Percentiles rank a stretch among this genome's conserved stretches.
These are phyloP conservation scores for Lentinula raphanica DNA, from an alignment of 768 basidiomycete species.

Conservation along the genomic window DNA sequence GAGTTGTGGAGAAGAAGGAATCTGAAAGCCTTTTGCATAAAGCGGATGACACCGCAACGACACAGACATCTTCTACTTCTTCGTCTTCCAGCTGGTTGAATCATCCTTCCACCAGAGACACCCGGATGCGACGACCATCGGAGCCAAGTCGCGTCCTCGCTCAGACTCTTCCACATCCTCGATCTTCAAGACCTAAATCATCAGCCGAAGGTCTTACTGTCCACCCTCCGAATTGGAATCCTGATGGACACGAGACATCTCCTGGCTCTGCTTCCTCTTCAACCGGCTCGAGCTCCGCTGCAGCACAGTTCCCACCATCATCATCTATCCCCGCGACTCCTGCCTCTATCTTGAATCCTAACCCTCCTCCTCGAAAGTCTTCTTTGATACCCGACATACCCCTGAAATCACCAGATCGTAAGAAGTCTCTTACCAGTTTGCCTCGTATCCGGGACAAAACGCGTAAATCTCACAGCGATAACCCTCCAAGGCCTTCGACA, in stretches of 20 bases:
- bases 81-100: constrained; percentile 3
- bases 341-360: constrained; percentile 13
- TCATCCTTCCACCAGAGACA: not conserved
- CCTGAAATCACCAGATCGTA: constrained; percentile 12
- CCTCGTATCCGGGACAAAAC: not conserved
- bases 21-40: constrained; percentile 4
- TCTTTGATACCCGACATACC: constrained; percentile 18
- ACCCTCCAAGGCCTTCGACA: constrained; percentile 9
- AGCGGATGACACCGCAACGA: not conserved
- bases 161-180: not conserved
- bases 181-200: constrained; percentile 8
- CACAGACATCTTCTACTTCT: not conserved
- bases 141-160: constrained; percentile 12
- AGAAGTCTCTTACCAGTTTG: constrained; percentile 14
- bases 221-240: not conserved
- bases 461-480: not conserved
- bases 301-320: constrained; percentile 1
- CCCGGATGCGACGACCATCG: constrained; percentile 17
- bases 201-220: constrained; percentile 2
- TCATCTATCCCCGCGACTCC: constrained; percentile 11
- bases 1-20: constrained; percentile 27
- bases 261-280: constrained; percentile 12
- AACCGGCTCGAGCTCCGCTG: constrained; percentile 13
- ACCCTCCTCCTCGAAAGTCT: constrained; percentile 21
- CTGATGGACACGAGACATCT: constrained; percentile 9